Evolutionary conservation across 805 yeast genomes (phyloP).

Genomic region (Kluyveromyces wickerhamii): DNA sequence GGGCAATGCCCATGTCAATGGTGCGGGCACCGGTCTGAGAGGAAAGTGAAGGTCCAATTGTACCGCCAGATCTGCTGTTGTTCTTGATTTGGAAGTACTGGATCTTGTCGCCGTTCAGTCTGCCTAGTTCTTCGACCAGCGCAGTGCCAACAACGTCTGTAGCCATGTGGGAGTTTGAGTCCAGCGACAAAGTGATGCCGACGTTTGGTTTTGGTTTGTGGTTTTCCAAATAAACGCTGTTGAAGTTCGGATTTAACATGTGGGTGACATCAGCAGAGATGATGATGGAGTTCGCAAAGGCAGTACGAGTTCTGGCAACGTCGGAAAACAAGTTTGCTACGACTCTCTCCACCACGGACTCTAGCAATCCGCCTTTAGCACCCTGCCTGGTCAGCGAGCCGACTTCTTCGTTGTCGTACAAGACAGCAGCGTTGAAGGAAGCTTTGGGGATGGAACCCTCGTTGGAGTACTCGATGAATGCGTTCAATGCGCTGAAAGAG

Average conservation of each 20-base stretch:
- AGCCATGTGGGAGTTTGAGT: slow-evolving; percentile 78
- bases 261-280: slow-evolving; percentile 82
- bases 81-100: slow-evolving; percentile 86
- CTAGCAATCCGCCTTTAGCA: slow-evolving; percentile 69
- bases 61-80: slow-evolving; percentile 80
- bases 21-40: slow-evolving; percentile 65
- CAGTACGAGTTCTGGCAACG: slow-evolving; percentile 28
- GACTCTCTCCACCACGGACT: slow-evolving; percentile 53
- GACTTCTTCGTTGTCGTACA: slow-evolving; percentile 76
- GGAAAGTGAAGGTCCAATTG: slow-evolving; percentile 71
- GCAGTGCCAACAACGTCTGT: slow-evolving; percentile 72
- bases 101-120: slow-evolving; percentile 50
- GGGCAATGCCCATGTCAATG: slow-evolving; percentile 76
- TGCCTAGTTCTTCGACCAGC: slow-evolving; percentile 61
- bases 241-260: slow-evolving; percentile 71
- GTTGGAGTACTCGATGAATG: slow-evolving; percentile 42
- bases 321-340: slow-evolving; percentile 26
- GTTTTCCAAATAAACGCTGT: slow-evolving; percentile 58
- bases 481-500: slow-evolving; percentile 61
- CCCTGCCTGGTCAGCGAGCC: slow-evolving; percentile 79
- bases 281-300: slow-evolving; percentile 69
- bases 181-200: slow-evolving; percentile 64
- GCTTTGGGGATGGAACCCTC: slow-evolving; percentile 35
- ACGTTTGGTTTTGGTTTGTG: slow-evolving; percentile 76
- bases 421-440: slow-evolving; percentile 49